Base-by-base conservation (phyloP, 768 basidiomycete genomes). In the Tylopilus vinaceipallidus region DNA sequence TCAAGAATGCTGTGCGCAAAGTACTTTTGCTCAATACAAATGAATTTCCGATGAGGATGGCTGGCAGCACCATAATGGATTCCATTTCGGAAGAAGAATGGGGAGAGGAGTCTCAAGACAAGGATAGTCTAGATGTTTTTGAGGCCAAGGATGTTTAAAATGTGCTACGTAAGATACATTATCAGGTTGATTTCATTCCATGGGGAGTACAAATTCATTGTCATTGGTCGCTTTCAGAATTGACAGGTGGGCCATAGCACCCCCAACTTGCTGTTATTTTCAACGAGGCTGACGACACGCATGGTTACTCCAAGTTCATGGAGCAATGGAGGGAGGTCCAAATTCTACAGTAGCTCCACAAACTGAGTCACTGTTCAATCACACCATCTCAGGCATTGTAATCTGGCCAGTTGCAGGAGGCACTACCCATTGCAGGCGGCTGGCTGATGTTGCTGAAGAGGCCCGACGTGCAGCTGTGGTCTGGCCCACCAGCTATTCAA, bases 291-390 rank as follows among this genome's bases (percentile, higher is more conserved):
- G 24, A 23, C 3, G 29, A 44, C 27, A 9, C 10, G n/a, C 29
- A 14, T 3, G 39, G 40, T 20, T 59, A 50, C 24, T 29, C 59
- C n/a, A 56, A 60, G 23, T 59, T 49, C 23, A 14, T 42, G 1
- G 9, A 47, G 23, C 19, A 8, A 14, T 50, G 39, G 3, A 19
- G 20, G 6, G 54, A 60, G 20, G 39, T 56, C 10, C 5, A 50
- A 4, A 14, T 53, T 22, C 42, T 59, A 2, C 35, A 11, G 45
- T 52, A 56, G 22, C 58, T 55, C 23, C n/a, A 8, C 17, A 12
- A 26, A 53, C 50, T 37, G 2, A 43, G 4, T 53, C 52, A 3
- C 32, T 17, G 2, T 20, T 22, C 3, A 60, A 60, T n/a, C 33
- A 49, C 17, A 59, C 53, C 7, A 59, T 56, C 20, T 29, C 38